Percentiles rank a stretch among this genome's conserved stretches.
Conservation (phyloP, 495 filamentous ascomycete genomes). For the Neurospora cerealis region DNA sequence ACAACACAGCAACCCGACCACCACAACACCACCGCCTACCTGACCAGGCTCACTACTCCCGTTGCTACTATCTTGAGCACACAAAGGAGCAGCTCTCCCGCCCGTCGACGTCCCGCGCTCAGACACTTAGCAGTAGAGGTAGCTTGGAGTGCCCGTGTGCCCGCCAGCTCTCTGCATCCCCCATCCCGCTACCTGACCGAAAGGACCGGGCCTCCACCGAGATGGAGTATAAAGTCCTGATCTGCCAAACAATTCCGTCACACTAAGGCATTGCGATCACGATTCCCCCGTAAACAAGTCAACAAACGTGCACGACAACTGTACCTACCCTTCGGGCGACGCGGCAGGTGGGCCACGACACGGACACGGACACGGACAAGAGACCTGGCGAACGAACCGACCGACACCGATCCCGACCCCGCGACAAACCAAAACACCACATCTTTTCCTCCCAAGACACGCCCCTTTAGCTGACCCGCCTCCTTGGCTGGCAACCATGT, state of each 20-base stretch:
- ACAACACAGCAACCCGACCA: background rate
- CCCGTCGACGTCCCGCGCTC: background rate
- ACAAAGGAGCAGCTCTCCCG: background rate
- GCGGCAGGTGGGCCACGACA: background rate
- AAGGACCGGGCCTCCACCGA: background rate
- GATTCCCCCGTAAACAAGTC: background rate
- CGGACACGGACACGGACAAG: background rate
- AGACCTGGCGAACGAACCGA: background rate
- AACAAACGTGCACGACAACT: background rate
- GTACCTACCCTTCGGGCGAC: background rate
- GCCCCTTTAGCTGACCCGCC: background rate
- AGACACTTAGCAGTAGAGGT: background rate
- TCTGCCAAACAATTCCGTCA: background rate
- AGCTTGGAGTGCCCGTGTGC: background rate
- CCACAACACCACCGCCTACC: background rate
- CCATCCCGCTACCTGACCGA: background rate
- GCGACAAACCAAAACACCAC: constrained; percentile 2
- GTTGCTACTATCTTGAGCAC: background rate
- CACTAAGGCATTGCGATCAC: background rate
- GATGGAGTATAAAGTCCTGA: background rate
- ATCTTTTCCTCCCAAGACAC: constrained; percentile 5
- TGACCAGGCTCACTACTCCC: background rate
- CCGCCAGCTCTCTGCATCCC: background rate
- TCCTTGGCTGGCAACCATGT: constrained; percentile 41
- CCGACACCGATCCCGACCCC: background rate